phyloP scores from a whole-genome alignment of 1,284 basidiomycete genomes.

The Termitomyces sp. region DNA sequence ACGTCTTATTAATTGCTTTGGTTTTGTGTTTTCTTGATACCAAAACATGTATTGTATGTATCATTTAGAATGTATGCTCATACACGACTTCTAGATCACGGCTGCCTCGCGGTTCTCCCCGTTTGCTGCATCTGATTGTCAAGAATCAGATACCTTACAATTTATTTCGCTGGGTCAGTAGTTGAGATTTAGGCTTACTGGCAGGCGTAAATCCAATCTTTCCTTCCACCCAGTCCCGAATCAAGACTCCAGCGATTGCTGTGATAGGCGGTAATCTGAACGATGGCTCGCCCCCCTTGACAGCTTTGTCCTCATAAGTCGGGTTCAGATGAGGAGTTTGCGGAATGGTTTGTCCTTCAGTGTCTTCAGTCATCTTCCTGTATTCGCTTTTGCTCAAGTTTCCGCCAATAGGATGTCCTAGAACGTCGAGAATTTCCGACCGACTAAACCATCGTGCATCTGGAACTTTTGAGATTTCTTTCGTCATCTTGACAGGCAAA shows the following conservation, averaged over 20 bases:
- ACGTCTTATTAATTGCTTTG: conserved; percentile 51
- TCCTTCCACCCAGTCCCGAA: conserved; percentile 59
- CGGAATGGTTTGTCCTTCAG: conserved; percentile 27
- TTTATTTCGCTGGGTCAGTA: conserved; percentile 21
- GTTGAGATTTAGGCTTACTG: conserved; percentile 12
- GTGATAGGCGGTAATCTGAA: conserved; percentile 65
- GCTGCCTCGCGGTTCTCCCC: neutral
- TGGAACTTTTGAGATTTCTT: conserved; percentile 25
- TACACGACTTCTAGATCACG: neutral
- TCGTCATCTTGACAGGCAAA: neutral
- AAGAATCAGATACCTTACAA: conserved; percentile 16
- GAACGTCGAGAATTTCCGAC: conserved; percentile 61
- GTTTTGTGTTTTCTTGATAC: neutral
- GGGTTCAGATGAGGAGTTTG: conserved; percentile 12
- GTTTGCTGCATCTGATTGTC: neutral
- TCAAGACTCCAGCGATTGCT: conserved; percentile 67
- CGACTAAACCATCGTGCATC: conserved; percentile 89
- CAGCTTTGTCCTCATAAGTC: conserved; percentile 15
- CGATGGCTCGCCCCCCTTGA: conserved; percentile 32
- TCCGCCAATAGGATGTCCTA: conserved; percentile 54
- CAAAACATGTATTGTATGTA: conserved; percentile 10
- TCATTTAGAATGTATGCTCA: neutral
- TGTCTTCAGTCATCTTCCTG: conserved; percentile 47
- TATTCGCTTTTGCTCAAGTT: conserved; percentile 55
- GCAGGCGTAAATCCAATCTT: conserved; percentile 30